Conservation (phyloP, 2,329 filamentous ascomycete genomes). For the Penicillium crustosum region DNA sequence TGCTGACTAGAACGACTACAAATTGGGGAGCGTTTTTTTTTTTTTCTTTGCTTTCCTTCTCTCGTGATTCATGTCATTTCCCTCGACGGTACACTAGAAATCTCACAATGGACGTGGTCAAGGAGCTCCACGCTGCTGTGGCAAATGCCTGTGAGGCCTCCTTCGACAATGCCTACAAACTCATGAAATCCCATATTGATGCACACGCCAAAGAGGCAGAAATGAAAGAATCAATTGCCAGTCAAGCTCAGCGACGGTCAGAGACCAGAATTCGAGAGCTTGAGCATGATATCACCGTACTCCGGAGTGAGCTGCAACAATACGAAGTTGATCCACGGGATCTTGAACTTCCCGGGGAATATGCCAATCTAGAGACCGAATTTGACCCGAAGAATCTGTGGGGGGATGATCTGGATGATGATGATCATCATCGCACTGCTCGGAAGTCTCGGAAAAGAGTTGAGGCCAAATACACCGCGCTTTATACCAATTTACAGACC, state of each 20-base stretch:
- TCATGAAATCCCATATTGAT: constrained; percentile 29
- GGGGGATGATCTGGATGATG: constrained; percentile 23
- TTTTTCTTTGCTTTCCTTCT: not conserved
- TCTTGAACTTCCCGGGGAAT: constrained; percentile 7
- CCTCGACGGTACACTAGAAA: not conserved
- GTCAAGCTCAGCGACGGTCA: constrained; percentile 20
- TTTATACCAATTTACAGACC: constrained; percentile 34
- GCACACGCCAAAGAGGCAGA: constrained; percentile 26
- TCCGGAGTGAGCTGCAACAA: constrained; percentile 25
- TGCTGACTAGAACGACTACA: not conserved
- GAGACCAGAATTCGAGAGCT: constrained; percentile 22
- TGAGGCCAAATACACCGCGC: constrained; percentile 31
- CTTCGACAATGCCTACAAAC: constrained; percentile 31
- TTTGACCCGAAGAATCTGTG: constrained; percentile 15
- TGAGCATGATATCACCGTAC: constrained; percentile 21
- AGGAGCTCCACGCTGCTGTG: constrained; percentile 32
- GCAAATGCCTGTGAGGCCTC: constrained; percentile 27
- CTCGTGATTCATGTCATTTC: not conserved
- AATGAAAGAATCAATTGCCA: constrained; percentile 19
- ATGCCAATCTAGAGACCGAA: constrained; percentile 8
- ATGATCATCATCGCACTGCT: constrained; percentile 12
- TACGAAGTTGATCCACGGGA: constrained; percentile 12
- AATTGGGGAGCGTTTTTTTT: not conserved
- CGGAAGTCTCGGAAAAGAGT: constrained; percentile 22
- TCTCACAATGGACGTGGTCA: constrained; percentile 32